Base-by-base conservation (phyloP, 225 moss, liverwort and hornwort species). In the Thuidium tamariscinum region DNA sequence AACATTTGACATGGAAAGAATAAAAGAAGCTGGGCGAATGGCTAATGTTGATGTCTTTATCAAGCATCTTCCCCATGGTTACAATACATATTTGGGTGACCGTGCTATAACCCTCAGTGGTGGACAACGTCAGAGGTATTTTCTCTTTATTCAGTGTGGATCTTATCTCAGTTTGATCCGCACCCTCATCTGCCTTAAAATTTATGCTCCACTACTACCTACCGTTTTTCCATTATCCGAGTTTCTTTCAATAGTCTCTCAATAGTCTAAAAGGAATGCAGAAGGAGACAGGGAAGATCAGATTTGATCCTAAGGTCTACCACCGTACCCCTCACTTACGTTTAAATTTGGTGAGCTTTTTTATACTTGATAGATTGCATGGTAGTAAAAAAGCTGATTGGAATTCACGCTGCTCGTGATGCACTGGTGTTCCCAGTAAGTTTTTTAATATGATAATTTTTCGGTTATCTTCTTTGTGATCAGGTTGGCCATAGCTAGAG, bases 401-500 rank as follows among this genome's bases (percentile, higher is more conserved):
- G 36, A 76, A 46, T 41, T 82, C 57, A 30, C 36, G 59, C 68
- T 49, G 66, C 57, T 74, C 14, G 54, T n/a, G 66, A 49, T 55
- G 37, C 26, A 66, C 32, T 46, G 25, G 23, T 77, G 78, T 60
- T 54, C 65, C 66, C 63, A 30, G 8, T 67, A 48, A 65, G 2
- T 2, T 51, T 79, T 72, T 78, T 52, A 13, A 82, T 34, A 10
- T 30, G 32, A 54, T 41, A 5, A 10, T 32, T 56, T 49, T 59
- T 69, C 22, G 46, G 66, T 52, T 48, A n/a, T 39, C 60, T 79
- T 79, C 70, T 86, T 88, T 86, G 74, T 91, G 76, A 42, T 75
- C 89, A 98, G 98, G 86, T 90, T 99, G 93, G 97, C 98, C 68
- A 96, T 99, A 64, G 98, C 98, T 57, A 95, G 98, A 93, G 98